Percentiles rank a stretch among this genome's conserved stretches.
These are phyloP conservation scores for Phytophthora rubi DNA, from an alignment of 352 stramenopile genomes.

Conservation along the genomic window DNA sequence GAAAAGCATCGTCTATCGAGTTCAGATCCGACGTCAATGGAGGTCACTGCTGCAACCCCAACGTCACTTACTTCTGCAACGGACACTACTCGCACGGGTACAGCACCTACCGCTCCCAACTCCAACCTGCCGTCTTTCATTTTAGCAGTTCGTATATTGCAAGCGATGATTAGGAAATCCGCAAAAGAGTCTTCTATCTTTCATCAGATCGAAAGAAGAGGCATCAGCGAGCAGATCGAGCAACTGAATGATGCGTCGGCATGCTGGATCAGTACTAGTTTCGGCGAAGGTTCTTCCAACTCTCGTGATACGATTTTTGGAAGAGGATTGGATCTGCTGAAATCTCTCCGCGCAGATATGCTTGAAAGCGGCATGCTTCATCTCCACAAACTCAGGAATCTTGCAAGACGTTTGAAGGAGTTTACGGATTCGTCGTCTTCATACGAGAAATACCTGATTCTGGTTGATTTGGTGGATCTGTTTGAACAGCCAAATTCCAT, in stretches of 20 bases:
- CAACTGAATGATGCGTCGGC: slow-evolving; percentile 53
- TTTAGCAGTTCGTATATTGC: slow-evolving; percentile 74
- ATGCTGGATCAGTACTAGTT: slow-evolving; percentile 37
- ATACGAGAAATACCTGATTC: slow-evolving; percentile 56
- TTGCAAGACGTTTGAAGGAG: slow-evolving; percentile 63
- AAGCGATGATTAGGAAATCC: slow-evolving; percentile 74
- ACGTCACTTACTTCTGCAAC: not conserved
- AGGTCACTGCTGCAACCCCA: not conserved
- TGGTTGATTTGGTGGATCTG: slow-evolving; percentile 78
- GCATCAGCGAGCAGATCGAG: slow-evolving; percentile 80
- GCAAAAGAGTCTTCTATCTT: slow-evolving; percentile 64
- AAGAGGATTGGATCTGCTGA: slow-evolving; percentile 55
- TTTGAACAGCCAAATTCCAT: slow-evolving; percentile 81
- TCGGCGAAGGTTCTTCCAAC: slow-evolving; percentile 12
- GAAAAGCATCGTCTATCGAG: slow-evolving; percentile 29
- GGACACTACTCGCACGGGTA: not conserved
- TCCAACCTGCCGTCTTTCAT: slow-evolving; percentile 67
- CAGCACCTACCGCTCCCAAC: slow-evolving; percentile 31
- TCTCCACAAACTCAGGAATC: slow-evolving; percentile 76
- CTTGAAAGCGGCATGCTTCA: slow-evolving; percentile 80
- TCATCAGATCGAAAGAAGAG: slow-evolving; percentile 82
- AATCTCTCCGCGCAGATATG: slow-evolving; percentile 69
- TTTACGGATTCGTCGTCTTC: slow-evolving; percentile 34
- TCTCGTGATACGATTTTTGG: slow-evolving; percentile 61
- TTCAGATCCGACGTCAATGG: slow-evolving; percentile 2